These are phyloP conservation scores for Beauveria medogensis DNA, from an alignment of 2,329 filamentous ascomycete genomes.

Conservation along the genomic window DNA sequence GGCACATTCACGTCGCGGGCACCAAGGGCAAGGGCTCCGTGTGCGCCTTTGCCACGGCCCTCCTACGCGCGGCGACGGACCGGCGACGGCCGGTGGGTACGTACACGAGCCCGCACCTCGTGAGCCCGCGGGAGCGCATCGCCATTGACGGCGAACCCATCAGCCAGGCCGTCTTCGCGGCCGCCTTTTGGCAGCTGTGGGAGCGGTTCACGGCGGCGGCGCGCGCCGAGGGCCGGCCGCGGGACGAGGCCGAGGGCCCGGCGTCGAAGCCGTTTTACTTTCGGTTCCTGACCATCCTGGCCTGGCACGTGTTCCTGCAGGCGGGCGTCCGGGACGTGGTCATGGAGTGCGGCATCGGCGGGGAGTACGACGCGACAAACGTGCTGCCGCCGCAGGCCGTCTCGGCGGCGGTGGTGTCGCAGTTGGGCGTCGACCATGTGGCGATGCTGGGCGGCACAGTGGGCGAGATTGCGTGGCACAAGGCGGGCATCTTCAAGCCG, in stretches of 20 bases:
- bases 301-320: slow-evolving; percentile 71
- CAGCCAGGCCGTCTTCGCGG: slow-evolving; percentile 58
- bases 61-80: slow-evolving; percentile 45
- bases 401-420: slow-evolving; percentile 65
- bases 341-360: slow-evolving; percentile 89
- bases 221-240: slow-evolving; percentile 21
- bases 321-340: slow-evolving; percentile 73
- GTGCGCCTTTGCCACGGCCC: slow-evolving; percentile 72
- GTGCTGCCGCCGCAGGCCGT: slow-evolving; percentile 58
- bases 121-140: slow-evolving; percentile 78
- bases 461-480: slow-evolving; percentile 82
- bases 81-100: slow-evolving; percentile 49
- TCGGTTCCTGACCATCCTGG: slow-evolving; percentile 81
- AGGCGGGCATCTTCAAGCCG: slow-evolving; percentile 75
- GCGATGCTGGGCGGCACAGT: slow-evolving; percentile 72
- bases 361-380: slow-evolving; percentile 89
- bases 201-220: slow-evolving; percentile 44
- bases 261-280: slow-evolving; percentile 82
- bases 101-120: slow-evolving; percentile 79
- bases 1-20: slow-evolving; percentile 74
- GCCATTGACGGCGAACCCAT: slow-evolving; percentile 68
- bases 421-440: slow-evolving; percentile 78
- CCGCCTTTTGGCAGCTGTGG: slow-evolving; percentile 81
- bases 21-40: slow-evolving; percentile 94
- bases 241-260: slow-evolving; percentile 43